Evolutionary conservation across 495 filamentous ascomycete genomes (phyloP), one percentile per base, ranked within the genome.

Genomic region (Lophium mytilinum): DNA sequence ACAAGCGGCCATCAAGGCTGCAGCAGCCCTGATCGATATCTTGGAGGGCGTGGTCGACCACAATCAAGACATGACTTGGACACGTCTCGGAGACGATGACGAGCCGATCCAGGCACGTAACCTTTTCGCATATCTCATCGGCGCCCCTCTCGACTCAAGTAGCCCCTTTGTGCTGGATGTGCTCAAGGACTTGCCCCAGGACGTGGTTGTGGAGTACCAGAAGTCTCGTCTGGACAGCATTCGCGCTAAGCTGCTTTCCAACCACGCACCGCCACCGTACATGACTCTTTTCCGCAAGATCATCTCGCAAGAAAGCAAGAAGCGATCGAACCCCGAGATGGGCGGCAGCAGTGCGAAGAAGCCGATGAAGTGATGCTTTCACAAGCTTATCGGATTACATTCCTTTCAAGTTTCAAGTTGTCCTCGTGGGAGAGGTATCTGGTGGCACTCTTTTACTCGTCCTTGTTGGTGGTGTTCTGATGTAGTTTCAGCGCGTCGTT

Each of bases 51-150:
- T 66, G 8, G 45, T 49, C 1, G 33, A 49, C 17, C 50, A 59
- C 4, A 56, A 66, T 30, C 35, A 45, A 24, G 52, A 66, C 46
- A 60, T 52, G 24, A 42, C 58, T 33, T 62, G 59, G 56, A 54
- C 35, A 11, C 39, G 17, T 30, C 41, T 62, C 21, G 35, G 34
- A 7, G 33, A 52, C 10, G 36, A 50, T 9, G 39, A 66, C 15
- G 52, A 59, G 19, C 11, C 21, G 10, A 34, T n/a, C 15, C 50
- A 40, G 50, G 41, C 62, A 34, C 60, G 37, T 37, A 62, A 66
- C 37, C 42, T 66, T 4, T 66, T 56, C 36, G 50, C 48, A n/a
- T 43, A 42, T 34, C 48, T 66, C 9, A 66, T 66, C 34, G 63
- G 55, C 17, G 35, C 40, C 3, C 37, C 52, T 17, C 9, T 17